Percentiles rank a stretch among this genome's conserved stretches.
Conservation (phyloP, 495 filamentous ascomycete species). For the Beverwykella pulmonaria region DNA sequence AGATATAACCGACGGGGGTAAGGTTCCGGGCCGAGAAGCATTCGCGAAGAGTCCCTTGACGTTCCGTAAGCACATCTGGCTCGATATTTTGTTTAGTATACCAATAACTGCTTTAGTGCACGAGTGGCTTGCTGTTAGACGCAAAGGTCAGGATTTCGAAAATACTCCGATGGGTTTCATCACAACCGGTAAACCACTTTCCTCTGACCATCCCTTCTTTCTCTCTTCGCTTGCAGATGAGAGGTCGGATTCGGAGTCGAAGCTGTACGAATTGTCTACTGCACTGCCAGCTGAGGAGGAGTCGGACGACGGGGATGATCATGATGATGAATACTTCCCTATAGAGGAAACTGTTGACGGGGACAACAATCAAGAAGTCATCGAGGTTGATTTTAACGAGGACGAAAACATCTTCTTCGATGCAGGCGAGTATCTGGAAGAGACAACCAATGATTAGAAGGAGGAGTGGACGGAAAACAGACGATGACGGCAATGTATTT, state of each 20-base stretch:
- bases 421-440: not conserved
- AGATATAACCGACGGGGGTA: not conserved
- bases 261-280: not conserved
- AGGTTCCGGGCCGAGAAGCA: not conserved
- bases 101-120: constrained; percentile 36
- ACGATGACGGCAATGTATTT: too few relatives aligned
- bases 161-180: constrained; percentile 62
- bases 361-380: not conserved
- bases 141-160: constrained; percentile 56
- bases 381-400: not conserved
- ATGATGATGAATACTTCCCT: constrained; percentile 5
- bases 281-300: not conserved
- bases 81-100: not conserved
- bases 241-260: not conserved
- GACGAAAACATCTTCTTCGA: constrained; percentile 9
- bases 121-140: constrained; percentile 56
- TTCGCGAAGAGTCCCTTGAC: constrained; percentile 43
- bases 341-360: not conserved
- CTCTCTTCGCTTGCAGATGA: not conserved
- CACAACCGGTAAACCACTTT: constrained; percentile 51
- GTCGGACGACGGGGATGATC: not conserved
- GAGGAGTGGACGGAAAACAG: too few relatives aligned
- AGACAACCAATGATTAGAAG: not conserved
- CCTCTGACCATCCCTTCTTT: constrained; percentile 53
- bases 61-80: constrained; percentile 41